Evolutionary conservation across 2,329 filamentous ascomycete genomes (phyloP).

Genomic region (Dothideomycetes sp.): DNA sequence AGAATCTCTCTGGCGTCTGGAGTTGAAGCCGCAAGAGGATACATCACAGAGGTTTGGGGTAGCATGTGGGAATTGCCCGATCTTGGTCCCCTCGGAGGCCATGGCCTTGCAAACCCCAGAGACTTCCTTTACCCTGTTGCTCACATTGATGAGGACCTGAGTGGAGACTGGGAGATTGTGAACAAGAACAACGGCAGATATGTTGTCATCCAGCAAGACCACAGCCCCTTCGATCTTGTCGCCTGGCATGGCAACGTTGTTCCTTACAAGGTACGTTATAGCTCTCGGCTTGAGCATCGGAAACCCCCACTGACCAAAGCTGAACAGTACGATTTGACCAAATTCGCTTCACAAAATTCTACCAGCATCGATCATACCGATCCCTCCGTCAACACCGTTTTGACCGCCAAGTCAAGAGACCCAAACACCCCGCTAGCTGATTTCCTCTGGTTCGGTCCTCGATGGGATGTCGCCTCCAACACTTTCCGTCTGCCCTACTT

Average conservation of each 20-base stretch:
- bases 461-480: constrained; percentile 32
- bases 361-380: constrained; percentile 33
- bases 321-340: constrained; percentile 43
- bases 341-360: constrained; percentile 32
- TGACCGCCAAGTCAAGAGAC: constrained; percentile 30
- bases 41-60: constrained; percentile 34
- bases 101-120: constrained; percentile 32
- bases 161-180: constrained; percentile 27
- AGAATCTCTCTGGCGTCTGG: constrained; percentile 27
- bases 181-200: constrained; percentile 30
- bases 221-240: constrained; percentile 36
- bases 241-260: constrained; percentile 34
- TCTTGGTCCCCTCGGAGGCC: constrained; percentile 31
- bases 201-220: constrained; percentile 28
- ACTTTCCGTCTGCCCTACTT: constrained; percentile 32
- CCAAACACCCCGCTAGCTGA: constrained; percentile 29
- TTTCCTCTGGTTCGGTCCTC: constrained; percentile 31
- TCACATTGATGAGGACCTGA: constrained; percentile 29
- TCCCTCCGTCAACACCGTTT: constrained; percentile 30
- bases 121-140: constrained; percentile 32
- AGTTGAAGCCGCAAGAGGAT: constrained; percentile 27
- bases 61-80: constrained; percentile 33
- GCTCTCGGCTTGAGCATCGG: too few relatives aligned
- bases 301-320: background rate
- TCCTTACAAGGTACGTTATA: constrained; percentile 37